Percentiles rank a stretch among this genome's conserved stretches.
These are phyloP conservation scores for Trichoderma pleuroti DNA, from an alignment of 2,329 filamentous ascomycete species.

Conservation along the genomic window DNA sequence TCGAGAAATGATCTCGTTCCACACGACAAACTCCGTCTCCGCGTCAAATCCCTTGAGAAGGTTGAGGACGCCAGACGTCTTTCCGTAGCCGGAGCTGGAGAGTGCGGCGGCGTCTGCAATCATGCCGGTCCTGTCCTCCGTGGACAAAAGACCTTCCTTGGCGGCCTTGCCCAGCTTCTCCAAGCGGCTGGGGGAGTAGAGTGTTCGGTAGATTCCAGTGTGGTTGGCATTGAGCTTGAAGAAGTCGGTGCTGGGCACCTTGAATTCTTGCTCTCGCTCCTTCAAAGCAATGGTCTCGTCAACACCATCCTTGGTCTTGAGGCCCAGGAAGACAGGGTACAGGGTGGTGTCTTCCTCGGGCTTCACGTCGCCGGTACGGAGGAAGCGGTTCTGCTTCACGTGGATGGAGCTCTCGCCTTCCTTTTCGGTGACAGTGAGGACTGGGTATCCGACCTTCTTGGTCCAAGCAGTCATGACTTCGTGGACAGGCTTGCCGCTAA, in stretches of 20 bases:
- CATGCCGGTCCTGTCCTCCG: conserved; percentile 93
- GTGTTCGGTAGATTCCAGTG: conserved; percentile 86
- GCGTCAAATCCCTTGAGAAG: conserved; percentile 79
- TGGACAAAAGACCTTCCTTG: conserved; percentile 65
- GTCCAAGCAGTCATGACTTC: conserved; percentile 96
- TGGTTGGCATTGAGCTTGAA: conserved; percentile 97
- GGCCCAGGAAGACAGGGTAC: conserved; percentile 83
- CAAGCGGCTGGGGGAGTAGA: conserved; percentile 78
- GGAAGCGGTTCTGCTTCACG: conserved; percentile 91
- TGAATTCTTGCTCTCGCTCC: conserved; percentile 69
- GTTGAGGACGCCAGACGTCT: conserved; percentile 83
- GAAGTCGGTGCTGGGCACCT: conserved; percentile 76
- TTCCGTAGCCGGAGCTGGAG: conserved; percentile 86
- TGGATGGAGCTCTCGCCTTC: conserved; percentile 68
- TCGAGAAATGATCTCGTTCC: conserved; percentile 84
- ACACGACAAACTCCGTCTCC: conserved; percentile 88
- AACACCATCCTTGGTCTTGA: conserved; percentile 79
- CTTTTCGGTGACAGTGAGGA: conserved; percentile 72
- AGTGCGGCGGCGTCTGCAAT: conserved; percentile 89
- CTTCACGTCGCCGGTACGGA: conserved; percentile 88
- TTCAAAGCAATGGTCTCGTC: conserved; percentile 51
- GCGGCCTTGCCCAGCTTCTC: conserved; percentile 85
- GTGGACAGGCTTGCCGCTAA: conserved; percentile 86
- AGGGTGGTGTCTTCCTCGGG: conserved; percentile 86
- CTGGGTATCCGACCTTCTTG: conserved; percentile 91